Base-by-base conservation (phyloP, 1,284 basidiomycete genomes). In the Ganoderma resinaceum region DNA sequence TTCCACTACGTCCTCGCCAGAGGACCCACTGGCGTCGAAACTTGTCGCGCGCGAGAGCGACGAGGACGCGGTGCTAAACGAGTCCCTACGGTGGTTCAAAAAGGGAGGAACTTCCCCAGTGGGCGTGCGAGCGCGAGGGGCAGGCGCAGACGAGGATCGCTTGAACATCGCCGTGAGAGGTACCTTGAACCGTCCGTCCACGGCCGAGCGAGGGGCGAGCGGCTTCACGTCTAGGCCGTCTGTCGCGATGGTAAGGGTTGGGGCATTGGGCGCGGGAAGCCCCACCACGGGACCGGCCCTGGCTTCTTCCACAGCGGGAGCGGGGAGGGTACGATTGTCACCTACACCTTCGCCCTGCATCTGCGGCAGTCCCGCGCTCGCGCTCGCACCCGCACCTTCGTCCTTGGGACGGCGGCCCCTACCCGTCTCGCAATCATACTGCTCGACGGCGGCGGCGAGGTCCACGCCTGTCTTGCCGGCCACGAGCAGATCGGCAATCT, bases 151-250 rank as follows among this genome's bases (percentile, higher is more conserved):
- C 2, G 86, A 79, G 20, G 87, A 87, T 60, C 89, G 86, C 75
- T 82, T 87, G 79, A 86, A 87, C 86, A 89, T 87, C 43, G 85
- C 81, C 7, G 87, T 88, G 59, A 89, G 82, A 5, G 87, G 84
- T 29, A 87, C 79, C 58, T 76, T 79, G 78, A 84, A 85, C 42
- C 82, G 78, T 9, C 76, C 72, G 59, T 82, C 80, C 40, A 72
- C 71, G 42, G 70, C 70, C 20, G 72, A 70, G 60, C 78, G 76
- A 52, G 81, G 77, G 26, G 79, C 80, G 72, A 71, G 71, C 35
- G 79, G 78, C 38, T 80, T 79, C 38, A 70, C 58, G 62, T 77
- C 77, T 65, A 69, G 58, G 35, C 35, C 38, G 49, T 73, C 73
- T 46, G 70, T 73, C 62, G 52, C 52, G 26, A 67, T 70, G 26